phyloP scores from a whole-genome alignment of 2,329 filamentous ascomycete genomes.

The Ophiostoma australiae region DNA sequence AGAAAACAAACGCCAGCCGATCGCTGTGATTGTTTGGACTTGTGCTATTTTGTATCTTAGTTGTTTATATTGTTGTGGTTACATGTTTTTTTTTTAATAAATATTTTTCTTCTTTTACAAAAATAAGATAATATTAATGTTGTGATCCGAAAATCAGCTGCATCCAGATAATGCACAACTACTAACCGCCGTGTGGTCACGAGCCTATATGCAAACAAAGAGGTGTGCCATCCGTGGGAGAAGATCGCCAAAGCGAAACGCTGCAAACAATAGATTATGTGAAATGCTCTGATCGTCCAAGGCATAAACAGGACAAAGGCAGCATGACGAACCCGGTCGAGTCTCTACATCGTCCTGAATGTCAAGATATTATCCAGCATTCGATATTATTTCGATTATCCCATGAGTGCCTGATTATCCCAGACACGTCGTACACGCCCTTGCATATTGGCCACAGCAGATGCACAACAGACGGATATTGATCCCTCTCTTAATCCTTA shows the following conservation, averaged over 20 bases:
- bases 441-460: conserved; percentile 9
- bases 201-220: conserved; percentile 3
- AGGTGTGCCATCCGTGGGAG: not conserved
- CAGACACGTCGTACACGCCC: not conserved
- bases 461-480: conserved; percentile 9
- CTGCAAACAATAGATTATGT: not conserved
- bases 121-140: too few species aligned
- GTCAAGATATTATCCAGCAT: not conserved
- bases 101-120: not conserved
- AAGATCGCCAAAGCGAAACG: conserved; percentile 4
- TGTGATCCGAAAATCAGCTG: too few species aligned
- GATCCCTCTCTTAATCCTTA: not conserved
- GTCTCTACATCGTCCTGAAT: not conserved
- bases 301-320: not conserved
- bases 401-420: not conserved
- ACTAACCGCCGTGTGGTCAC: not conserved
- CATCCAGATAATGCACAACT: not conserved
- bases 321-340: conserved; percentile 3
- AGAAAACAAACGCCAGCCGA: not conserved
- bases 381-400: not conserved
- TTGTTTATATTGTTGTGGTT: not conserved
- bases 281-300: not conserved
- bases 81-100: not conserved
- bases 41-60: not conserved
- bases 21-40: not conserved